A percentile compares a stretch with the other conserved stretches of the same genome.
Evolutionary conservation across 331 rosid species (phyloP).

Genomic region (Cydonia oblonga): DNA sequence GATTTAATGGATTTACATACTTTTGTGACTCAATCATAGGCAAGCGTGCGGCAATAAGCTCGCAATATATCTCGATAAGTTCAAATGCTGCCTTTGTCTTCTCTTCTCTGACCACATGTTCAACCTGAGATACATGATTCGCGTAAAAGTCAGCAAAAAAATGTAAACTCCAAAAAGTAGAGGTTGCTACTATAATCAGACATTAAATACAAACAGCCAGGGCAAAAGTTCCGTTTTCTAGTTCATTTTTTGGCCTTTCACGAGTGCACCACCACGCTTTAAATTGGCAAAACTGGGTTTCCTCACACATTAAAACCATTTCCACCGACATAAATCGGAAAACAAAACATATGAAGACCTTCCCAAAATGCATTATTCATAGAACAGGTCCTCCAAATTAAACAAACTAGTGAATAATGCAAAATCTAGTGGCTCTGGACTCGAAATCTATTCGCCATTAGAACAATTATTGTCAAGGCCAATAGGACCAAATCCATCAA

Average conservation of each 20-base stretch:
- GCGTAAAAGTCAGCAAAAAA: constrained; percentile 14
- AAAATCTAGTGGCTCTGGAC: not conserved
- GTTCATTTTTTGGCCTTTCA: not conserved
- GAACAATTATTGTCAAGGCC: not conserved
- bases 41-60: constrained; percentile 72
- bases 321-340: not conserved
- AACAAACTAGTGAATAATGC: not conserved
- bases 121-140: constrained; percentile 48
- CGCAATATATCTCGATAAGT: constrained; percentile 83
- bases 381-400: not conserved
- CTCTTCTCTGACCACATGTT: constrained; percentile 93
- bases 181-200: not conserved
- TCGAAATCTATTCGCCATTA: not conserved
- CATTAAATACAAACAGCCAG: not conserved
- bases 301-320: not conserved
- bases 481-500: not conserved
- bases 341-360: not conserved
- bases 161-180: not conserved
- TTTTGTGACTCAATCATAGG: constrained; percentile 82
- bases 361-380: not conserved
- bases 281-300: not conserved
- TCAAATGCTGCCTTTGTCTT: constrained; percentile 74
- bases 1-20: constrained; percentile 27
- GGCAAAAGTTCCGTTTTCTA: not conserved
- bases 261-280: not conserved